phyloP scores from a whole-genome alignment of 2,329 filamentous ascomycete species.

The Trichoderma gracile region DNA sequence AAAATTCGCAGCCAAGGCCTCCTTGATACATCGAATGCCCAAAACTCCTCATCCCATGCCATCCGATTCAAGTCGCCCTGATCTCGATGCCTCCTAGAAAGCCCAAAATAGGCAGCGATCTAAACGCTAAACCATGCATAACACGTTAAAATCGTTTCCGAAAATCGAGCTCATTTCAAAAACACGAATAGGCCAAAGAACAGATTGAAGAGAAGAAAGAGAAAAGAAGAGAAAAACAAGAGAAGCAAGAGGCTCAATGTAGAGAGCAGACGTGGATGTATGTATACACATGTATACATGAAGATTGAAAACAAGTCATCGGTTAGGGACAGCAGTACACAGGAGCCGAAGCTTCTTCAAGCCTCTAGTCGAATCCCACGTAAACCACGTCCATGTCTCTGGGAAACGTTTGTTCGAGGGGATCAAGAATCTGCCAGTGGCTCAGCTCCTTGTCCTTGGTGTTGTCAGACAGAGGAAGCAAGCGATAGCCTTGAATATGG shows the following conservation, averaged over 20 bases:
- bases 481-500: slow-evolving; percentile 36
- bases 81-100: slow-evolving; percentile 27
- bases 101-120: slow-evolving; percentile 25
- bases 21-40: slow-evolving; percentile 19
- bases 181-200: neutral
- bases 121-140: slow-evolving; percentile 29
- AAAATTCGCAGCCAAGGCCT: slow-evolving; percentile 15
- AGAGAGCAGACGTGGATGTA: neutral
- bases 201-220: neutral
- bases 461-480: slow-evolving; percentile 35
- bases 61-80: slow-evolving; percentile 28
- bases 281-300: neutral
- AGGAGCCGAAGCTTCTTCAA: too few species aligned
- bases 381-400: slow-evolving; percentile 44
- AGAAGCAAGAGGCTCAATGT: neutral
- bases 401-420: slow-evolving; percentile 41
- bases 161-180: neutral
- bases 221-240: neutral
- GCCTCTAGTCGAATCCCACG: slow-evolving; percentile 31
- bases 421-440: slow-evolving; percentile 41
- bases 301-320: neutral
- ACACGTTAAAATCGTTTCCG: slow-evolving; percentile 15
- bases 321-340: too few species aligned
- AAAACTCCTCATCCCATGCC: slow-evolving; percentile 17
- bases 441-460: slow-evolving; percentile 34